Evolutionary conservation across 2,329 filamentous ascomycete genomes (phyloP).

Genomic region (Cercospora berteroae): DNA sequence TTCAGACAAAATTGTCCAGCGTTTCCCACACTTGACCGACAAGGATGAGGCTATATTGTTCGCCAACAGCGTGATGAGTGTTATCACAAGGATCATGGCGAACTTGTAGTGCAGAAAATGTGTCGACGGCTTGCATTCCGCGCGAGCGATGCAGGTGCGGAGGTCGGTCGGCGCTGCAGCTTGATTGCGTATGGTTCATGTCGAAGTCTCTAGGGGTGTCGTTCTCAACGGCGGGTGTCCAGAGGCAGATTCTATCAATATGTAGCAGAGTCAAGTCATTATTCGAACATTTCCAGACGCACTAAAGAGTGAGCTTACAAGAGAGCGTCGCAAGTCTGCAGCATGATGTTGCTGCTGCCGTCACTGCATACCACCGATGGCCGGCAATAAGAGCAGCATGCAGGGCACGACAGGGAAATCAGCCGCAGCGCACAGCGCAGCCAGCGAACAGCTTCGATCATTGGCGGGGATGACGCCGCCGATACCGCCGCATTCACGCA

Average conservation of each 20-base stretch:
- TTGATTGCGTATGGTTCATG: not conserved
- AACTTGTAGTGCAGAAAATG: conserved; percentile 1
- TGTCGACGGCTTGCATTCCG: not conserved
- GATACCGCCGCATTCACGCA: not conserved
- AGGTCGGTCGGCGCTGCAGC: not conserved
- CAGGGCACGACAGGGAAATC: not conserved
- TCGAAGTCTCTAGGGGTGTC: not conserved
- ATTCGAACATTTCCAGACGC: too few species aligned
- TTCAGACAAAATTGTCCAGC: conserved; percentile 7
- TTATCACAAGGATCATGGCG: not conserved
- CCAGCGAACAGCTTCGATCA: not conserved
- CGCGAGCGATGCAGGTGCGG: not conserved
- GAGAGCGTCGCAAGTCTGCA: too few species aligned
- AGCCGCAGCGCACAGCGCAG: not conserved
- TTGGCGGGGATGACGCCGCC: not conserved
- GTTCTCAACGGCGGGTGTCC: not conserved
- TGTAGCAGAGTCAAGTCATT: not conserved
- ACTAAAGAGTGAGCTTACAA: too few species aligned
- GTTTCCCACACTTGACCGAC: not conserved
- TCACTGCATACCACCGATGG: not conserved
- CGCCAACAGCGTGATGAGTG: not conserved
- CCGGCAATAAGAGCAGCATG: not conserved
- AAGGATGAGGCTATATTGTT: not conserved
- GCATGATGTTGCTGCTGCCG: not conserved
- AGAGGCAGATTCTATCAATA: not conserved